phyloP scores from a whole-genome alignment of 2,329 filamentous ascomycete genomes.

The Fusarium agapanthi region DNA sequence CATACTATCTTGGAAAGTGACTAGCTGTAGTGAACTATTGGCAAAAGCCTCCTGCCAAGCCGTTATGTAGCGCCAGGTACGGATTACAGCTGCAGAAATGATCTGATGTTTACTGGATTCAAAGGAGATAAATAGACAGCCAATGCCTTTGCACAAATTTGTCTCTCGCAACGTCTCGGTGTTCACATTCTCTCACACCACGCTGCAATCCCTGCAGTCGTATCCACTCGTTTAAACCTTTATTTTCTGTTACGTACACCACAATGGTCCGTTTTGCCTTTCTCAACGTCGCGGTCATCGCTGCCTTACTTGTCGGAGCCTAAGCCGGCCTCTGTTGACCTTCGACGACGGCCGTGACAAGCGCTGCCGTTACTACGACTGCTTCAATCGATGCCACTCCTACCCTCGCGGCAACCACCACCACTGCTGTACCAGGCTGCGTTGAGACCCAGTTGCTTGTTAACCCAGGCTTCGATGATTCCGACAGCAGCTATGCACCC shows the following conservation, averaged over 20 bases:
- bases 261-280: neutral
- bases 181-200: neutral
- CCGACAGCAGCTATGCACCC: accelerated
- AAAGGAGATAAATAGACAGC: neutral
- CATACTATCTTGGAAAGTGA: neutral
- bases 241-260: neutral
- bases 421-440: neutral
- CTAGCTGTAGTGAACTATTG: neutral
- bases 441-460: neutral
- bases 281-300: neutral
- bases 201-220: neutral
- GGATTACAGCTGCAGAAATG: neutral
- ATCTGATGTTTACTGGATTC: neutral
- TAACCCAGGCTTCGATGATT: neutral
- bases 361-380: neutral
- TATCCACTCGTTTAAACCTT: neutral
- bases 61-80: neutral
- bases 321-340: neutral
- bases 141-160: neutral
- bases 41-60: neutral
- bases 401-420: neutral
- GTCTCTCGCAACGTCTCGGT: neutral
- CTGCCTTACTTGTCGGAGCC: neutral
- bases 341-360: neutral
- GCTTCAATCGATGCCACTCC: no score